Base-by-base conservation (phyloP, 2,329 filamentous ascomycete species). In the Trichoderma endophyticum region DNA sequence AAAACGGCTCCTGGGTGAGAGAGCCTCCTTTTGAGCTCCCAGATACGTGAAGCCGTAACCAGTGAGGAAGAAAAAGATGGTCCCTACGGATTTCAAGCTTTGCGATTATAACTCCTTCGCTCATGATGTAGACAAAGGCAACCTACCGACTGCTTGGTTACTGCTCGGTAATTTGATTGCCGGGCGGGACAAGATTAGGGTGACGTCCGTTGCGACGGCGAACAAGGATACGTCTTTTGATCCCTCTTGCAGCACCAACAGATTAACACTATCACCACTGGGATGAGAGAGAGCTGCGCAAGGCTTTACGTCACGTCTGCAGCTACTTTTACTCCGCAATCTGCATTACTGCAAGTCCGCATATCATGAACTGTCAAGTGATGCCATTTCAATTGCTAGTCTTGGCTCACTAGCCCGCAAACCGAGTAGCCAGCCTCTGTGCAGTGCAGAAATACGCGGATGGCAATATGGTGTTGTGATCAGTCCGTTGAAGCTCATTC, bases 171-270 rank as follows among this genome's bases (percentile, higher is more conserved):
- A 48, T 60, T 57, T 28, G 26, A 68, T 57, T 68, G 24, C 65
- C 65, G 24, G 24, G 54, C 34, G 34, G 54, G 57, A 59, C 65
- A 32, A 60, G 65, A 60, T 68, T 57, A 59, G 34, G 64, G 64
- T 67, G 64, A 59, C 51, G 64, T 59, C 24, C 64, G 54, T 21
- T 68, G 65, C 65, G 54, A 68, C 65, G 54, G 65, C 54, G 56
- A 68, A 56, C 64, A 28, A 36, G 64, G 64, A 67, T 67, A 57
- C 21, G 18, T 21, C 32, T 30, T 57, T 34, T 18, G 24, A 24
- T 67, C 51, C 64, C 30, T 36, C 21, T 43, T 56, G n/a, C 48
- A n/a, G 21, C 30, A 21, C 28, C 24, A 24, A 30, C 26, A 39
- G 15, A 24, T 57, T 32, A 6, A 39, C 18, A 18, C 21, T 21